Conservation (phyloP, 176 grass and related monocot genomes). For the Zoysia pacifica region DNA sequence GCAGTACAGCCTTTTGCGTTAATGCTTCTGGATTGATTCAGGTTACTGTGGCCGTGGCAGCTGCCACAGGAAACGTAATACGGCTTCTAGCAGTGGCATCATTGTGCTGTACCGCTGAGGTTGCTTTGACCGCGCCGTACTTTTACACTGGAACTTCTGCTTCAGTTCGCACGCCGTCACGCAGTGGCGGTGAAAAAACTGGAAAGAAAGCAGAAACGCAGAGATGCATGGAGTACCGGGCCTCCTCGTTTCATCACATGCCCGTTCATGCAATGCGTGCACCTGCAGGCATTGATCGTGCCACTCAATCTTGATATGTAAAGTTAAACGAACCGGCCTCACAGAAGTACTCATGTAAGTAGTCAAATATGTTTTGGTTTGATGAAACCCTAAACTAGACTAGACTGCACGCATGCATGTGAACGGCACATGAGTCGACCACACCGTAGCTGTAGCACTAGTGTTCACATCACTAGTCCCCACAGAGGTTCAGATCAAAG, state of each 20-base stretch:
- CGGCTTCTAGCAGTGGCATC: not conserved
- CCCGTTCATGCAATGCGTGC: not conserved
- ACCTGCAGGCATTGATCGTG: no score
- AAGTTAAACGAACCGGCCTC: not conserved
- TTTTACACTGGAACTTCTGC: not conserved
- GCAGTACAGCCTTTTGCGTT: conserved; percentile 24
- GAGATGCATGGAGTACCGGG: not conserved
- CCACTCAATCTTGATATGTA: not conserved
- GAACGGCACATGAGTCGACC: not conserved
- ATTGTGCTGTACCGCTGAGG: not conserved
- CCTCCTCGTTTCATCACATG: conserved; percentile 1
- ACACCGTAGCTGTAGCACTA: not conserved
- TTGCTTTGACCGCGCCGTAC: conserved; percentile 14
- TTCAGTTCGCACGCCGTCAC: no score
- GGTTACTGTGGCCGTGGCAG: not conserved
- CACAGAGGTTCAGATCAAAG: not conserved
- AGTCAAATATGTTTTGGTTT: not conserved
- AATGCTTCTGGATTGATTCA: conserved; percentile 35
- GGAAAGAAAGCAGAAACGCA: not conserved
- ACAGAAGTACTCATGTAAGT: not conserved
- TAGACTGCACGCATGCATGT: not conserved
- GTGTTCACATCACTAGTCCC: not conserved
- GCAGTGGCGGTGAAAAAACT: not conserved
- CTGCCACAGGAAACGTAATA: conserved; percentile 5
- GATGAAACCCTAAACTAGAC: not conserved